Base-by-base conservation (phyloP, 441 rosid genomes). In the Brassica hybrid region DNA sequence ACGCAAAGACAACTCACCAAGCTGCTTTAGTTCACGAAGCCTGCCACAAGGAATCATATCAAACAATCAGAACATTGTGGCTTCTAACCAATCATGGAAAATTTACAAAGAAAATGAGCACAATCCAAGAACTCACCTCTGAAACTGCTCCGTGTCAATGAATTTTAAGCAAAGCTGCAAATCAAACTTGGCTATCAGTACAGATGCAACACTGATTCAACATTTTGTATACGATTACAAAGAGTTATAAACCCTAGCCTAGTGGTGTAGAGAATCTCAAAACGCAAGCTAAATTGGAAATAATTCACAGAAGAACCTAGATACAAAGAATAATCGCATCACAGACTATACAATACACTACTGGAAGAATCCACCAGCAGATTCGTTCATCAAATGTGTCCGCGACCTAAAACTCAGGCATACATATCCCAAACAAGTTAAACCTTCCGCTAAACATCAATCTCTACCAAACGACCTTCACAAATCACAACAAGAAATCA, bases 11-110 rank as follows among this genome's bases (percentile, higher is more conserved):
- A 67, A 76, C 91, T 88, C 82, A 94, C 99, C 97, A 19, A 94
- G 92, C 74, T 94, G 99, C 77, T 93, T 94, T 69, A 94, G 86
- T 10, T 94, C 98, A 23, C 98, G 97, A 80, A 94, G 93, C 88
- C 99, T 94, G 93, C n/a, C 77, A 69, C 16, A 77, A 50, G 58
- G 18, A 80, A 79, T 57, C 64, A 27, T 67, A 62, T 21, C 8
- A 69, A 65, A 45, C 38, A 57, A 71, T 74, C 56, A 74, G 71
- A 41, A 73, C 25, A 57, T 25, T 7, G 5, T 62, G 3, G 13
- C 6, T 65, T 54, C 45, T 2, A 10, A 54, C 68, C 18, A 56
- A 18, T 48, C 54, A 65, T 45, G 5, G 1, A 65, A 19, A 6
- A 54, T n/a, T 0, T 11, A 45, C 48, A 65, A 13, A 2, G 56